phyloP scores from a whole-genome alignment of 345 rosid species.

The Sonneratia caseolaris region DNA sequence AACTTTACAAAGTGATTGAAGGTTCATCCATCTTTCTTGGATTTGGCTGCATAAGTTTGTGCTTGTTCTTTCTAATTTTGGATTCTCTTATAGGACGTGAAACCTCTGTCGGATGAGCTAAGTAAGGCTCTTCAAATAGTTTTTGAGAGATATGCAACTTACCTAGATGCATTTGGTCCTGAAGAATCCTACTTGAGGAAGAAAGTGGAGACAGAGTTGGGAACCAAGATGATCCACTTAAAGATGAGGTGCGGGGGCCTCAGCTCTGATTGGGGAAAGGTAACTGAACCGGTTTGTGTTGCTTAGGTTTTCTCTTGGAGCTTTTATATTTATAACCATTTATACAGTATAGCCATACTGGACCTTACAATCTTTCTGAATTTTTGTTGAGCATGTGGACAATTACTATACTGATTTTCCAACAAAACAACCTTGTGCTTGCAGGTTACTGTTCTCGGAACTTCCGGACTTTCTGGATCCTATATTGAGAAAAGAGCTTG shows the following conservation, averaged over 20 bases:
- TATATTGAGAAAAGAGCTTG: conserved; percentile 75
- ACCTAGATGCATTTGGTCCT: conserved; percentile 65
- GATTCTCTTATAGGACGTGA: conserved; percentile 47
- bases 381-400: background rate
- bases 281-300: conserved; percentile 15
- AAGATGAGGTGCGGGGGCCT: conserved; percentile 96
- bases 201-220: conserved; percentile 91
- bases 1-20: background rate
- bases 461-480: conserved; percentile 88
- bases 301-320: background rate
- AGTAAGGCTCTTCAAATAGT: conserved; percentile 41
- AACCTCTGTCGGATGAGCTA: conserved; percentile 46
- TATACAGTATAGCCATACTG: background rate
- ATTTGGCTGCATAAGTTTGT: conserved; percentile 9
- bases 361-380: background rate
- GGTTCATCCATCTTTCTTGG: background rate
- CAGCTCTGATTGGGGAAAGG: conserved; percentile 92
- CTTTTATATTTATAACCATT: background rate
- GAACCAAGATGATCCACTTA: conserved; percentile 85
- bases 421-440: conserved; percentile 5
- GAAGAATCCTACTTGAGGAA: conserved; percentile 66
- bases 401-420: background rate
- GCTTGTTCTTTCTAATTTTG: conserved; percentile 13
- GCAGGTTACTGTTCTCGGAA: conserved; percentile 83
- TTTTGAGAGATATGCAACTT: conserved; percentile 51